phyloP scores from a whole-genome alignment of 2,329 filamentous ascomycete species.

The Trichophyton equinum region DNA sequence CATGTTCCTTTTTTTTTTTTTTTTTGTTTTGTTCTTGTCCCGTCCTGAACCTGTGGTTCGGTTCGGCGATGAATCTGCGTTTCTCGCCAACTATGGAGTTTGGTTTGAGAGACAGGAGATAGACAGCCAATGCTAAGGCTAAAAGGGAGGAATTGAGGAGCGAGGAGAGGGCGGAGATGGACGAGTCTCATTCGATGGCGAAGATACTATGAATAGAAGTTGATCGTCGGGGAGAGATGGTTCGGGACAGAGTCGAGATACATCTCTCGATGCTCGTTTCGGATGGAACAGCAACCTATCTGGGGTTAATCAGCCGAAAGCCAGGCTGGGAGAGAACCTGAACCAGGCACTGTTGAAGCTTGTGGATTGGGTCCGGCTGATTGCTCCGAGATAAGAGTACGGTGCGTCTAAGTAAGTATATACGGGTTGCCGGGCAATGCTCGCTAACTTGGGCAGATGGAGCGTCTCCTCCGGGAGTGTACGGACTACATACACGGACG shows the following conservation, averaged over 20 bases:
- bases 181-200: neutral
- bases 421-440: neutral
- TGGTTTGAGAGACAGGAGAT: neutral
- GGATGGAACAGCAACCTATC: neutral
- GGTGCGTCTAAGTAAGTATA: neutral
- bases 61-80: neutral
- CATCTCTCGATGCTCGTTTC: neutral
- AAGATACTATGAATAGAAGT: slow-evolving; percentile 1
- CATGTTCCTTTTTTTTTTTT: too few relatives aligned
- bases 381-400: neutral
- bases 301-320: neutral
- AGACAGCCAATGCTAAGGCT: neutral
- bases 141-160: neutral
- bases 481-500: neutral
- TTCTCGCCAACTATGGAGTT: neutral
- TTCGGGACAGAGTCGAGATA: neutral
- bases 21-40: neutral
- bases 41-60: neutral
- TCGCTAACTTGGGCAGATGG: neutral
- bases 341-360: neutral
- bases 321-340: neutral
- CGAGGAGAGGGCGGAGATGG: neutral
- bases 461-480: neutral
- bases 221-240: neutral
- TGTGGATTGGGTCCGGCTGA: neutral